phyloP scores from a whole-genome alignment of 768 basidiomycete genomes.

The Mycena venus region DNA sequence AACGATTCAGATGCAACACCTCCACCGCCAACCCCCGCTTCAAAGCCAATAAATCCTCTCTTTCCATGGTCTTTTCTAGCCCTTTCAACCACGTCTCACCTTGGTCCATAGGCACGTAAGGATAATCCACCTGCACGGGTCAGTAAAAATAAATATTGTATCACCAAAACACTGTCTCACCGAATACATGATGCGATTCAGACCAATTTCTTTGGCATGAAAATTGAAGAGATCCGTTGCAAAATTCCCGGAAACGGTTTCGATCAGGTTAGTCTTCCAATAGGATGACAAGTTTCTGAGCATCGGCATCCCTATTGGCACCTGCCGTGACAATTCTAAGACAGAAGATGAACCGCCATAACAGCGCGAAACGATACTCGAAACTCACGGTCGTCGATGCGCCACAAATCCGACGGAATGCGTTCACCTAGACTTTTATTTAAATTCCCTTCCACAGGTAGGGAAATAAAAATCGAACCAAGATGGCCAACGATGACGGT shows the following conservation, averaged over 20 bases:
- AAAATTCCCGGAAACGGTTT: conserved; percentile 58
- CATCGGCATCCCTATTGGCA: conserved; percentile 51
- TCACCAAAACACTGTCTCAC: conserved; percentile 52
- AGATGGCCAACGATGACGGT: conserved; percentile 59
- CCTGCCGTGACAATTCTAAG: conserved; percentile 48
- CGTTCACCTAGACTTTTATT: conserved; percentile 45
- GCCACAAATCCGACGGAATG: conserved; percentile 55
- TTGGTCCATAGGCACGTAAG: conserved; percentile 10
- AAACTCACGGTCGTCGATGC: conserved; percentile 54
- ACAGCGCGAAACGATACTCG: not conserved
- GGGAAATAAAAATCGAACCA: conserved; percentile 22
- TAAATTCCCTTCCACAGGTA: not conserved
- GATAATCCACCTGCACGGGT: conserved; percentile 27
- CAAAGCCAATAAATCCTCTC: conserved; percentile 18
- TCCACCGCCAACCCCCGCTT: conserved; percentile 26
- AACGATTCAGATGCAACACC: conserved; percentile 23
- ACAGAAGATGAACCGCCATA: not conserved
- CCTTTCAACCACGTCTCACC: conserved; percentile 18
- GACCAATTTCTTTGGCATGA: conserved; percentile 54
- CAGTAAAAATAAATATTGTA: conserved; percentile 16
- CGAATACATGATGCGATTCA: conserved; percentile 57
- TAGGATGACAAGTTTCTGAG: conserved; percentile 52
- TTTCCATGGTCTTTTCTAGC: not conserved
- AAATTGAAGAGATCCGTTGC: conserved; percentile 54
- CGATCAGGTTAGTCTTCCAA: conserved; percentile 54